Conservation (phyloP, 306 rosid genomes). For the Glycine tomentella region DNA sequence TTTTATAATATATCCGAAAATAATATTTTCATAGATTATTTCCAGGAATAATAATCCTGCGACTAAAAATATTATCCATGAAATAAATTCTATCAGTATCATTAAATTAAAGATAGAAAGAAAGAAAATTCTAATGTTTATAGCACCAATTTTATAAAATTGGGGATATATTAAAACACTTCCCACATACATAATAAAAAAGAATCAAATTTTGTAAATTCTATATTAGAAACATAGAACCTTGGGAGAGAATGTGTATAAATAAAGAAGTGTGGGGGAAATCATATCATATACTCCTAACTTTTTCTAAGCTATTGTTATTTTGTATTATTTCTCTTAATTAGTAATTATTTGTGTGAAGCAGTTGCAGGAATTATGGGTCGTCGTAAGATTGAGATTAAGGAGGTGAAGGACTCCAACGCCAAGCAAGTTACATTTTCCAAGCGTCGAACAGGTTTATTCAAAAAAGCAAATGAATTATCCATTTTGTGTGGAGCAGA, state of each 20-base stretch:
- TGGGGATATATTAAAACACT: not conserved
- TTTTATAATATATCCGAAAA: too few relatives aligned
- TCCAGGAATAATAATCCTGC: too few relatives aligned
- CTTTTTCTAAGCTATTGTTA: too few relatives aligned
- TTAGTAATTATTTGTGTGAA: too few relatives aligned
- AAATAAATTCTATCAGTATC: not conserved
- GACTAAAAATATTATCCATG: too few relatives aligned
- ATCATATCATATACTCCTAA: too few relatives aligned
- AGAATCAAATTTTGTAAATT: not conserved
- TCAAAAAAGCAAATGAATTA: constrained; percentile 10
- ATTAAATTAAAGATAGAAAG: not conserved
- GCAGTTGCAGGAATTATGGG: not conserved
- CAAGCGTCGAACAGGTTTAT: constrained; percentile 4
- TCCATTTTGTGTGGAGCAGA: not conserved
- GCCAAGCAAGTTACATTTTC: constrained; percentile 4
- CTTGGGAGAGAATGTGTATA: not conserved
- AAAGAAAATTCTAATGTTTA: not conserved
- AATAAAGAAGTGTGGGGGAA: not conserved
- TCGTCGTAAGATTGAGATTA: constrained; percentile 7
- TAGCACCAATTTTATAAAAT: not conserved
- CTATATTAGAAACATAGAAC: not conserved
- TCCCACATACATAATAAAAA: not conserved
- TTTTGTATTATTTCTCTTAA: too few relatives aligned
- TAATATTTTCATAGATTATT: too few relatives aligned
- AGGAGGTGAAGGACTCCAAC: constrained; percentile 13